Conservation (phyloP, 2,329 filamentous ascomycete species). For the Karstenula rhodostoma region DNA sequence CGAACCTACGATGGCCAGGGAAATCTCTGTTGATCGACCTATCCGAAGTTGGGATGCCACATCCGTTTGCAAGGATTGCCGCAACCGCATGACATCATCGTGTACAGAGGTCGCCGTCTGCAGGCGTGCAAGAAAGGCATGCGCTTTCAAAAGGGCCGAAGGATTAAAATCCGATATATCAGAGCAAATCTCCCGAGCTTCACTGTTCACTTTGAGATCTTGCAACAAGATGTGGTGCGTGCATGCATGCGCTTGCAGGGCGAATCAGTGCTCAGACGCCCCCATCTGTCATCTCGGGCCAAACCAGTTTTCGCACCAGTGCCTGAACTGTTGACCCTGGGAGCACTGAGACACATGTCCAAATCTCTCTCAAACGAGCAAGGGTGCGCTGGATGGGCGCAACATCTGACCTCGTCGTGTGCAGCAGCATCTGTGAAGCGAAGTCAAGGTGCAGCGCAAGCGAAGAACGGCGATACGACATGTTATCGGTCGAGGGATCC, state of each 20-base stretch:
- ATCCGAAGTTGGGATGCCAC: background rate
- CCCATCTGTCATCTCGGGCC: constrained; percentile 9
- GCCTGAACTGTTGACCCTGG: constrained; percentile 11
- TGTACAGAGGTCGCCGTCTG: background rate
- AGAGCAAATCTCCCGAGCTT: background rate
- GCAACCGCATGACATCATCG: background rate
- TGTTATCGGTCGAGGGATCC: constrained; percentile 3
- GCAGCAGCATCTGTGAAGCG: background rate
- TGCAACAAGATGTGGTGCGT: constrained; percentile 4
- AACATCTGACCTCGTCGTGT: background rate
- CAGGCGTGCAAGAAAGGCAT: background rate
- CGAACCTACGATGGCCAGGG: background rate
- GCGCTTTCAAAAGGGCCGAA: background rate
- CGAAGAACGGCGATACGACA: constrained; percentile 4
- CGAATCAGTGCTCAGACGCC: constrained; percentile 2
- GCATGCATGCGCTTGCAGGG: background rate
- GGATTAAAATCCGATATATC: background rate
- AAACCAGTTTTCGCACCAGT: constrained; percentile 13
- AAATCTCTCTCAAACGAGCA: background rate
- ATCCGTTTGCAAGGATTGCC: background rate
- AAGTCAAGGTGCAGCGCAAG: background rate
- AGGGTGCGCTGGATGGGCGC: background rate
- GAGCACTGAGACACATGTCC: constrained; percentile 4
- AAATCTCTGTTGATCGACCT: background rate
- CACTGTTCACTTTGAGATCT: too few species aligned